phyloP scores from a whole-genome alignment of 139 green algal species.

The Astrephomene gubernaculifera region DNA sequence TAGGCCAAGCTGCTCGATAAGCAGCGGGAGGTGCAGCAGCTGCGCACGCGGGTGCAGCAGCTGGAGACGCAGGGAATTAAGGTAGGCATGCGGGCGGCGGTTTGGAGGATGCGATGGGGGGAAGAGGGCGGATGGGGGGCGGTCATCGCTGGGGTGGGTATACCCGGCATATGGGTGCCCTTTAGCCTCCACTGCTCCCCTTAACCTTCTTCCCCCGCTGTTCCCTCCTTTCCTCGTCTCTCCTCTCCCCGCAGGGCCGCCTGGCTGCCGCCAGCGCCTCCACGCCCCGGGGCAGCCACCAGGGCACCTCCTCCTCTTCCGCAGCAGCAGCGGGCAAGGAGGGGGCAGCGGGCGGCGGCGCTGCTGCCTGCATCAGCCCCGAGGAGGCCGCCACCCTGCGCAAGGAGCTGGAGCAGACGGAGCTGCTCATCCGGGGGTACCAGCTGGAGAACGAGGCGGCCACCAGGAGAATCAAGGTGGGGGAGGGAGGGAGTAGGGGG shows the following conservation, averaged over 20 bases:
- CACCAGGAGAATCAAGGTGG: conserved; percentile 63
- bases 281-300: conserved; percentile 16
- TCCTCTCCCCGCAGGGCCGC: neutral
- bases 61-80: conserved; percentile 44
- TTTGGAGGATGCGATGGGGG: neutral
- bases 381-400: conserved; percentile 62
- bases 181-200: no score
- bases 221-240: neutral
- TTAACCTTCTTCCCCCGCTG: neutral
- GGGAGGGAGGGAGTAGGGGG: neutral
- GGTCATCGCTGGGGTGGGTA: no score
- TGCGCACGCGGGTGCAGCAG: conserved; percentile 38
- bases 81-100: neutral
- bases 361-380: conserved; percentile 44
- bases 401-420: conserved; percentile 65
- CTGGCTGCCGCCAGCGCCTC: conserved; percentile 14
- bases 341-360: neutral
- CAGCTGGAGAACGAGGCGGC: conserved; percentile 73
- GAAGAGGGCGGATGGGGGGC: no score
- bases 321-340: no score
- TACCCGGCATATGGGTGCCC: no score
- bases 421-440: conserved; percentile 69
- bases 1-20: conserved; percentile 48
- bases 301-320: no score
- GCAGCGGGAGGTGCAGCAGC: conserved; percentile 44